A percentile compares a stretch with the other conserved stretches of the same genome.
Conservation (phyloP, 306 rosid species). For the Clitoria ternatea region DNA sequence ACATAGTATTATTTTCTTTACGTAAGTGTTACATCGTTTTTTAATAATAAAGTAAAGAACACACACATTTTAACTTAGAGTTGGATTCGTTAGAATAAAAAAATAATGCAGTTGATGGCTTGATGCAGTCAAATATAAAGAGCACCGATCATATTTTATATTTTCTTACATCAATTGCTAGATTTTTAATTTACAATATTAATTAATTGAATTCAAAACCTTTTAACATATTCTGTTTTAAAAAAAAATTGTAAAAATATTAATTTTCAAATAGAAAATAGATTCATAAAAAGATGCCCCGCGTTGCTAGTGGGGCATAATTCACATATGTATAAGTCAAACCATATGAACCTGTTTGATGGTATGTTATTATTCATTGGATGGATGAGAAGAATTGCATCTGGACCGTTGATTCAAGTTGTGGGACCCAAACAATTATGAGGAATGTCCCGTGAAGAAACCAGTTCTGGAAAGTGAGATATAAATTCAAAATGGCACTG, state of each 20-base stretch:
- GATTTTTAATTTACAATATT: no score
- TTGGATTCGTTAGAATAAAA: no score
- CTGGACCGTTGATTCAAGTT: constrained; percentile 30
- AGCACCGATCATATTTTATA: no score
- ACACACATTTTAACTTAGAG: background rate
- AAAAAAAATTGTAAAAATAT: background rate
- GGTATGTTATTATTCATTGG: constrained; percentile 20
- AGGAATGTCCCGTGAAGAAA: constrained; percentile 36
- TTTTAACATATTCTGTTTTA: background rate
- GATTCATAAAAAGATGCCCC: background rate
- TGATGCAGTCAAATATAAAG: no score
- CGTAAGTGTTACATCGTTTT: background rate
- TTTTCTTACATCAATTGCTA: no score
- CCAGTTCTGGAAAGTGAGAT: constrained; percentile 21
- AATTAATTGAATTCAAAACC: no score
- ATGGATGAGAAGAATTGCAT: constrained; percentile 16
- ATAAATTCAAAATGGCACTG: constrained; percentile 38
- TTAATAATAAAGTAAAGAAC: background rate
- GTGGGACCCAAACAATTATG: constrained; percentile 38
- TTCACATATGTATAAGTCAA: constrained; percentile 35
- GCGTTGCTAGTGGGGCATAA: constrained; percentile 22
- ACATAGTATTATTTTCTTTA: background rate
- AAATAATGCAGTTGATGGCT: no score
- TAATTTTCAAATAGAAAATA: background rate
- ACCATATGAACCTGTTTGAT: constrained; percentile 13